These are phyloP conservation scores for Scedosporium apiospermum DNA, from an alignment of 2,329 filamentous ascomycete genomes.

Conservation along the genomic window DNA sequence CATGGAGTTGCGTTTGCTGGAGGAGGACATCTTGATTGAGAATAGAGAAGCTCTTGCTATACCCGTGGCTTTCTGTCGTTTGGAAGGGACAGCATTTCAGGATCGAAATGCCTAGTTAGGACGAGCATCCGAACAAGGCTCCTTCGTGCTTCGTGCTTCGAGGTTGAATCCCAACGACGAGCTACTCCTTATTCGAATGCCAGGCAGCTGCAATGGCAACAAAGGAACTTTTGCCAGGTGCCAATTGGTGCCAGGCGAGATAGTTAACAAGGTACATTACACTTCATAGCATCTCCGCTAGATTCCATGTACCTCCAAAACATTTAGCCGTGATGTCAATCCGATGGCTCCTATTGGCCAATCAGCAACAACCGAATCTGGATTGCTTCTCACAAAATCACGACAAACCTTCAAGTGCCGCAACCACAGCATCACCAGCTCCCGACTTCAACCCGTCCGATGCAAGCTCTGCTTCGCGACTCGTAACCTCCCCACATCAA, in stretches of 20 bases:
- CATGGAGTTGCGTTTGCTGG: constrained; percentile 46
- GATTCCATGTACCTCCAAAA: background rate
- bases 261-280: background rate
- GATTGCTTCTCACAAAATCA: constrained; percentile 7
- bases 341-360: constrained; percentile 25
- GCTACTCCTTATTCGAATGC: too few species aligned
- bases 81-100: background rate
- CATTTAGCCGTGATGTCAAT: constrained; percentile 5
- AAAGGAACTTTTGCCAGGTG: too few species aligned
- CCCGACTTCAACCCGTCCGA: constrained; percentile 18
- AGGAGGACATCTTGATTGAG: constrained; percentile 27
- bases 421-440: constrained; percentile 16
- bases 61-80: background rate
- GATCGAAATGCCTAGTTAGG: background rate
- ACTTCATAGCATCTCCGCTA: background rate
- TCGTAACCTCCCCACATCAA: background rate
- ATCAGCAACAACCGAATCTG: constrained; percentile 20
- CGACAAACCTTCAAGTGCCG: constrained; percentile 25
- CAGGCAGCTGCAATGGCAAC: too few species aligned
- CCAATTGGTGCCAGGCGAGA: too few species aligned
- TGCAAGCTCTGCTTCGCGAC: constrained; percentile 8
- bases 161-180: too few species aligned
- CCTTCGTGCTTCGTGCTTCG: too few species aligned
- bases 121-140: too few species aligned
- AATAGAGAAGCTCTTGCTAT: background rate